Evolutionary conservation across 2,329 filamentous ascomycete species (phyloP), one percentile per base, ranked within the genome.

Genomic region (Endoconidiophora polonica): DNA sequence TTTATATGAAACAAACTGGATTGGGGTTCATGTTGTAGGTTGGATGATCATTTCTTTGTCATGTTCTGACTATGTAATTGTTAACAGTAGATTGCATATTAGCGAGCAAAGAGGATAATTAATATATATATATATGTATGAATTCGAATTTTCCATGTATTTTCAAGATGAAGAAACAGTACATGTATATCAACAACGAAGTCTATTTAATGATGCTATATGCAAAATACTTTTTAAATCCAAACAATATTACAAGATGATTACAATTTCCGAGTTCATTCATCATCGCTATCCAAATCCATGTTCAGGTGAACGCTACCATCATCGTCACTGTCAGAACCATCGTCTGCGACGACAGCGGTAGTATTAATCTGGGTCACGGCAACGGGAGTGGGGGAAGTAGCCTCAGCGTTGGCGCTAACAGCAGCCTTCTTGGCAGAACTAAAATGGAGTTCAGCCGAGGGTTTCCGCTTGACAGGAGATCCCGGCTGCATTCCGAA

Each of bases 231-330:
- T 33, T 33, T 33, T 33, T 33, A 33, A 4, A 44, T 23, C 23
- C 7, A 44, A 29, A 6, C 42, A 44, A 5, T 33, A 33, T 12
- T 33, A n/a, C 14, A 29, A 44, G 29, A 22, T 5, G 16, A 29
- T 26, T 16, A 12, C 43, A 33, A 37, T 12, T 42, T 5, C 10
- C 33, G 29, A 26, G 45, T 18, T n/a, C 5, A 20, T 36, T 53
- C 70, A 1, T 66, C 66, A 7, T 71, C 68, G 14, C 72, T 71
- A 7, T 77, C 74, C 7, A 78, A 59, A 43, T 74, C 73, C 72
- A 77, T 77, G 49, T 77, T 73, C 51, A 77, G 62, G 60, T 77
- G 71, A 10, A 77, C 69, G 52, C 73, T 77, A 49, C 69, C 72
- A 50, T 76, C 72, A 12, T 68, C 68, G 29, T 68, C 66, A 18